These are phyloP conservation scores for Picea glauca DNA, from an alignment of 75 land plant species.

Conservation along the genomic window DNA sequence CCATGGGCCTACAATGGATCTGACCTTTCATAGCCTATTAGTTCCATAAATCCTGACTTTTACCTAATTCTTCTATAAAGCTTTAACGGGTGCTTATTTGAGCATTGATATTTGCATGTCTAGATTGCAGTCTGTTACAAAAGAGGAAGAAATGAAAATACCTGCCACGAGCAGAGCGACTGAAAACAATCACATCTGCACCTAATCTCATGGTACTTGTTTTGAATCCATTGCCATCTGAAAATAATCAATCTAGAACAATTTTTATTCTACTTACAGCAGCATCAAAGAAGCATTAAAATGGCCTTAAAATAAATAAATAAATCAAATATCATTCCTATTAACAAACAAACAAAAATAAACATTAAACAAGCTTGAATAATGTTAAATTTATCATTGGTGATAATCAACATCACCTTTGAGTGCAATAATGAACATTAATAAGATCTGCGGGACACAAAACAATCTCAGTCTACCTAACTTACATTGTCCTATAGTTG, in stretches of 20 bases:
- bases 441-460: not conserved
- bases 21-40: not conserved
- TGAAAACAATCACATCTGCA: constrained; percentile 76
- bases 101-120: not conserved
- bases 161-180: constrained; percentile 22
- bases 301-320: not conserved
- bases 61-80: not conserved
- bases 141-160: constrained; percentile 1
- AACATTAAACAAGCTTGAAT: constrained; percentile 5
- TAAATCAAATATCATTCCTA: not conserved
- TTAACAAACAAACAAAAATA: not conserved
- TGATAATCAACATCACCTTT: not conserved
- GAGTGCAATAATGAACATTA: not conserved
- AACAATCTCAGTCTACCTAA: not conserved
- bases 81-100: not conserved
- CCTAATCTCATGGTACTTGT: constrained; percentile 89
- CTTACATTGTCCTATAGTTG: constrained; percentile 76
- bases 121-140: not conserved
- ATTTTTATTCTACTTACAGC: not conserved
- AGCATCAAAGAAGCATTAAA: not conserved
- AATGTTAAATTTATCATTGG: not conserved
- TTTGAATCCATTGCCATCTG: constrained; percentile 81
- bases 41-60: not conserved
- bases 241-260: not conserved
- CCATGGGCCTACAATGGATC: not conserved